These are phyloP conservation scores for Polychaeton citri DNA, from an alignment of 2,329 filamentous ascomycete species.

Conservation along the genomic window DNA sequence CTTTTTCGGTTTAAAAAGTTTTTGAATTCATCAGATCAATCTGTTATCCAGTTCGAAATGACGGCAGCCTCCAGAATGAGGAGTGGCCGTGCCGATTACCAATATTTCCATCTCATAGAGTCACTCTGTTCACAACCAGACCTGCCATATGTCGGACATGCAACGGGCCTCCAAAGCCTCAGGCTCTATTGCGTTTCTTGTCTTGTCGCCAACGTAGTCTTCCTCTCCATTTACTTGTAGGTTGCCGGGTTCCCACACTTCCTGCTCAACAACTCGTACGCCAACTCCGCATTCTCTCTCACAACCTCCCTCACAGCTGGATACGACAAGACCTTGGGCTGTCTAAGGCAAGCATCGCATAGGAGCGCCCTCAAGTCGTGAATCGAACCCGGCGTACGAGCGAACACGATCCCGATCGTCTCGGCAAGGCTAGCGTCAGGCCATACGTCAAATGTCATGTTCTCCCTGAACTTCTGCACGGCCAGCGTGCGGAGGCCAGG, in stretches of 20 bases:
- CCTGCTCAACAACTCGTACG: neutral
- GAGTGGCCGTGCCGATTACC: no score
- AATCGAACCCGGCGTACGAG: conserved; percentile 23
- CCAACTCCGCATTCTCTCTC: neutral
- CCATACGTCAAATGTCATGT: conserved; percentile 20
- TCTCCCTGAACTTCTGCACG: conserved; percentile 23
- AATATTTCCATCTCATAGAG: no score
- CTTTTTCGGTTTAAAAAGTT: no score
- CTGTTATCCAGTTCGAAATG: no score
- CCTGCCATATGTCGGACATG: no score
- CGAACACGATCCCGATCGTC: conserved; percentile 28
- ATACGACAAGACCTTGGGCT: neutral
- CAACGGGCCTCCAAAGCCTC: no score
- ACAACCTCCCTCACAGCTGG: neutral
- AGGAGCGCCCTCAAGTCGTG: neutral
- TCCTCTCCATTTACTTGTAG: no score
- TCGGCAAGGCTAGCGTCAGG: conserved; percentile 23
- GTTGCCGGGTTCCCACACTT: neutral
- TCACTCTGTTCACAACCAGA: no score
- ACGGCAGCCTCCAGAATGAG: no score
- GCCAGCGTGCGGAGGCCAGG: conserved; percentile 26
- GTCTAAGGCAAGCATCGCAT: neutral
- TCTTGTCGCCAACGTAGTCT: no score
- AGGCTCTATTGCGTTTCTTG: no score
- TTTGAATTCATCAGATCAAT: no score